Base-by-base conservation (phyloP, 345 rosid genomes). In the Lenwebbia sp. region DNA sequence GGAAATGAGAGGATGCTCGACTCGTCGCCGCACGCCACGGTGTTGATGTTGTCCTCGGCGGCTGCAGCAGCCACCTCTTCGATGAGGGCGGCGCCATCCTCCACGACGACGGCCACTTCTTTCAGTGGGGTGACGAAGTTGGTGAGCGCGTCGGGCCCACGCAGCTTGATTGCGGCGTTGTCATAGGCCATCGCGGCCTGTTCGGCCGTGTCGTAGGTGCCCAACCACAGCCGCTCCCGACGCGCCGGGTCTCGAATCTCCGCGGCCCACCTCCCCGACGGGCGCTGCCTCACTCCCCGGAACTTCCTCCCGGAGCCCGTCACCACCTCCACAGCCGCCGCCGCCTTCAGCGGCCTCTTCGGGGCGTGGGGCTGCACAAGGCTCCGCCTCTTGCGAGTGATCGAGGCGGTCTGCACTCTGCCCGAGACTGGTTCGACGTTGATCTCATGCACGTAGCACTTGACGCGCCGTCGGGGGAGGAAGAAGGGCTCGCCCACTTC, bases 231-330 rank as follows among this genome's bases (percentile, higher is more conserved):
- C 89, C 99, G 89, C 30, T 91, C 95, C 13, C 98, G 95, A 84
- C 90, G 91, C 10, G 91, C 96, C 2, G 99, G 99, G 91, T 97
- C 99, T 44, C 99, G 91, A 88, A 97, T 97, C 96, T 97, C 99
- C 7, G 99, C 99, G 13, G 99, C 99, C 98, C 98, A 97, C 90
- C 96, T 96, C 0, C 99, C 99, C 99, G 98, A 97, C 0, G 99
- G 99, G 82, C 99, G 90, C 89, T 94, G 97, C 85, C 99, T 86
- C 17, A 97, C 99, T 5, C 99, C 99, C 2, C 99, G 93, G 83
- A 90, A 97, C 94, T 97, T 97, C 88, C 88, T 93, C 26, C 88
- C 83, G 78, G 44, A 89, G 47, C 54, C 84, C 0, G 82, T 54
- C 5, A 55, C 70, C 3, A 62, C 51, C 5, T 58, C 58, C 6